Evolutionary conservation across 2,329 filamentous ascomycete species (phyloP).

Genomic region (Aspergillus latus): DNA sequence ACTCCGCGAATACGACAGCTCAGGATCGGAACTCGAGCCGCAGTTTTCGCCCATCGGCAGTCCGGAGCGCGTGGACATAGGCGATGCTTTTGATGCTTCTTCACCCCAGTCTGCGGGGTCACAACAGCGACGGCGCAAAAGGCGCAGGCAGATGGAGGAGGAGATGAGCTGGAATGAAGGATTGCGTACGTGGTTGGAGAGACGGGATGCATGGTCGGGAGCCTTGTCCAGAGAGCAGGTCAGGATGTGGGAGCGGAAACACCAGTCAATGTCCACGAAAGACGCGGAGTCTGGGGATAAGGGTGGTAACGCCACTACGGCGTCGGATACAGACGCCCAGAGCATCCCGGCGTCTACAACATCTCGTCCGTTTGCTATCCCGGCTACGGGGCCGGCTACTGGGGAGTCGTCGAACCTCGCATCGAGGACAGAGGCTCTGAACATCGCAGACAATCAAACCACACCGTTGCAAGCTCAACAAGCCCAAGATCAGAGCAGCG

Average conservation of each 20-base stretch:
- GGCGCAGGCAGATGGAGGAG: slow-evolving; percentile 59
- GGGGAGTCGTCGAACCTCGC: slow-evolving; percentile 19
- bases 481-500: slow-evolving; percentile 13
- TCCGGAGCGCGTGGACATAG: slow-evolving; percentile 1
- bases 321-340: neutral
- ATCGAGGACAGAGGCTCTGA: slow-evolving; percentile 23
- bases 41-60: slow-evolving; percentile 17
- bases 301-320: neutral
- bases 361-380: neutral
- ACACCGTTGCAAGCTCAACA: neutral
- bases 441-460: slow-evolving; percentile 23
- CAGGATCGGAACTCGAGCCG: slow-evolving; percentile 39
- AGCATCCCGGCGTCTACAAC: neutral
- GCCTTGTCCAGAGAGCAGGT: slow-evolving; percentile 48
- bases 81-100: slow-evolving; percentile 10
- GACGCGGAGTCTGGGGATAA: neutral
- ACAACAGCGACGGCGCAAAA: slow-evolving; percentile 55
- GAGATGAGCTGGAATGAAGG: slow-evolving; percentile 79
- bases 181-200: slow-evolving; percentile 72
- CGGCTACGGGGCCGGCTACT: slow-evolving; percentile 7
- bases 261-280: slow-evolving; percentile 5
- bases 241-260: slow-evolving; percentile 20
- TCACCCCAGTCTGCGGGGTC: slow-evolving; percentile 34
- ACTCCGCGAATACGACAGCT: slow-evolving; percentile 38
- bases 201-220: slow-evolving; percentile 82